Percentiles rank a stretch among this genome's conserved stretches.
phyloP scores from a whole-genome alignment of 805 yeast species.

The Kodamaea neixiangensis region DNA sequence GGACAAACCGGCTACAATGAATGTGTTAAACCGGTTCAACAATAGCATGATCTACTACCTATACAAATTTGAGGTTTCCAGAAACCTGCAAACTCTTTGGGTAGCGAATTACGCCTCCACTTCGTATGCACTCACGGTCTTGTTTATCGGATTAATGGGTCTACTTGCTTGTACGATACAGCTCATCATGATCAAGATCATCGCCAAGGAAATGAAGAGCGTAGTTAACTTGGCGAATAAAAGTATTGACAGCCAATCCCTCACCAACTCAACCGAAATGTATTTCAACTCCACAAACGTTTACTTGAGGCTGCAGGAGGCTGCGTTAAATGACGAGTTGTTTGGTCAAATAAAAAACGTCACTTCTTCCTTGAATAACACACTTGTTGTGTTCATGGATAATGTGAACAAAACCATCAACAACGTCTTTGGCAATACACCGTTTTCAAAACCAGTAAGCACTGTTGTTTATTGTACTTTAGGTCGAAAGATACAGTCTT shows the following conservation, averaged over 20 bases:
- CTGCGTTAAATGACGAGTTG: conserved; percentile 57
- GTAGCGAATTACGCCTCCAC: conserved; percentile 47
- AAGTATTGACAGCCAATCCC: not conserved
- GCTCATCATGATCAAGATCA: conserved; percentile 41
- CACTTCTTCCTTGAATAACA: conserved; percentile 57
- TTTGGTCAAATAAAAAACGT: conserved; percentile 67
- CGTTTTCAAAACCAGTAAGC: conserved; percentile 61
- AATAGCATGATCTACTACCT: conserved; percentile 10
- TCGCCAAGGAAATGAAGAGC: conserved; percentile 13
- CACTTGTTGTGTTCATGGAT: conserved; percentile 57
- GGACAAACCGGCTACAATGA: conserved; percentile 5
- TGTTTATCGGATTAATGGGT: conserved; percentile 61
- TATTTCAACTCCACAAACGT: conserved; percentile 47
- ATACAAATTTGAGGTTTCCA: conserved; percentile 1
- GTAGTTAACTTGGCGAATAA: not conserved
- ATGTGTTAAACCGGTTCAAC: conserved; percentile 9
- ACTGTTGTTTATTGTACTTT: conserved; percentile 78
- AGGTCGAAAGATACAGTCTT: conserved; percentile 64
- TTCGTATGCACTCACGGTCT: conserved; percentile 48
- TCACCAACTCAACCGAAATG: conserved; percentile 1
- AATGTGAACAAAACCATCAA: conserved; percentile 61
- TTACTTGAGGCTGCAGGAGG: conserved; percentile 51
- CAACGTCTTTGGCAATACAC: conserved; percentile 66
- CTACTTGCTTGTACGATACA: conserved; percentile 56
- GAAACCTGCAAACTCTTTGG: conserved; percentile 9